Conservation (phyloP, 371 early-diverging fungal genomes). For the Rhizopus stolonifer region DNA sequence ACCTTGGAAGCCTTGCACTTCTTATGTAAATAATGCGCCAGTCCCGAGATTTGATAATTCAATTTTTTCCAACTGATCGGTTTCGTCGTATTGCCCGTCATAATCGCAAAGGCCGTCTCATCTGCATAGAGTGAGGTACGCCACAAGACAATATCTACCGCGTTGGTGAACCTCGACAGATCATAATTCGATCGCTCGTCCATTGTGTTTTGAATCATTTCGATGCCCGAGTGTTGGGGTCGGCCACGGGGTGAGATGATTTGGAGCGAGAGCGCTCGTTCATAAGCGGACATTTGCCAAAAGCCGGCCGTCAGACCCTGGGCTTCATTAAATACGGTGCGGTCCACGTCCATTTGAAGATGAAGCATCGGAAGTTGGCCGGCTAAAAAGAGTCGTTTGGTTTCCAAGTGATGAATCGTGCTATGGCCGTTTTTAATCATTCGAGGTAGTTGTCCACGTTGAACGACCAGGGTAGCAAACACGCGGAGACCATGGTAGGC, state of each 20-base stretch:
- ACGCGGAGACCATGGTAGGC: constrained; percentile 62
- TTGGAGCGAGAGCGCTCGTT: constrained; percentile 28
- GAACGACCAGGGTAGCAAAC: constrained; percentile 59
- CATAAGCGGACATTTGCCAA: constrained; percentile 21
- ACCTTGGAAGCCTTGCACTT: constrained; percentile 57
- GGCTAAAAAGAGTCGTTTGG: constrained; percentile 63
- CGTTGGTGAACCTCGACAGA: constrained; percentile 59
- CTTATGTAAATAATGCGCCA: constrained; percentile 66
- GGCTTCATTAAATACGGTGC: constrained; percentile 46
- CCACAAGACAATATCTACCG: constrained; percentile 73
- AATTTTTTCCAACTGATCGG: constrained; percentile 71
- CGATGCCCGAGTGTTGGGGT: constrained; percentile 77
- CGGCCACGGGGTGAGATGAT: constrained; percentile 38
- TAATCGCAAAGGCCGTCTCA: constrained; percentile 62
- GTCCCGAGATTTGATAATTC: constrained; percentile 63
- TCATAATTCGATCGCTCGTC: constrained; percentile 76
- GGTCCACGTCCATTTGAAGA: constrained; percentile 54
- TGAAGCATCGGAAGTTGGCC: constrained; percentile 54
- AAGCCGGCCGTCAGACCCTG: too few relatives aligned
- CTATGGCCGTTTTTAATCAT: constrained; percentile 51
- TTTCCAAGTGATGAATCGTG: constrained; percentile 62
- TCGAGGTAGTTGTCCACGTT: constrained; percentile 48
- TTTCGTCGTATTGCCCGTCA: constrained; percentile 54
- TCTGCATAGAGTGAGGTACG: constrained; percentile 65
- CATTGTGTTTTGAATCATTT: constrained; percentile 55